These are phyloP conservation scores for Neurospora sp. DNA, from an alignment of 495 filamentous ascomycete species.

Conservation along the genomic window DNA sequence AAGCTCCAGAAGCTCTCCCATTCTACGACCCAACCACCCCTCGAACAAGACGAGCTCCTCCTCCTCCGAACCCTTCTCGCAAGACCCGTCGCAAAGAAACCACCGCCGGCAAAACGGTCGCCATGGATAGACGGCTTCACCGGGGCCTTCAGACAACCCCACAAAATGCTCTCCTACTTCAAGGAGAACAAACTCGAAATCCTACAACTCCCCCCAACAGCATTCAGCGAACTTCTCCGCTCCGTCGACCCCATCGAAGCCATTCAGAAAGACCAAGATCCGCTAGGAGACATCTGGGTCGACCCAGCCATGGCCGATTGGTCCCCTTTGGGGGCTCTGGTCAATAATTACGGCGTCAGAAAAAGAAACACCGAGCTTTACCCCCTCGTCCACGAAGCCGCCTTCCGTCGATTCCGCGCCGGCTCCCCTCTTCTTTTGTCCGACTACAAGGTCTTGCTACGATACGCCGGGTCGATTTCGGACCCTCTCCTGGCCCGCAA, in stretches of 20 bases:
- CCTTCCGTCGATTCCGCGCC: conserved; percentile 10
- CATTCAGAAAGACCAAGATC: conserved; percentile 15
- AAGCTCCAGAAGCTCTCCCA: background rate
- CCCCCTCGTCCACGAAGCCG: conserved; percentile 9
- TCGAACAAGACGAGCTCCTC: background rate
- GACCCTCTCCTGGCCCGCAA: conserved; percentile 9
- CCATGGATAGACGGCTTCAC: background rate
- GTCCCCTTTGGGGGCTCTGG: conserved; percentile 10
- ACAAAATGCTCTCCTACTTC: conserved; percentile 1
- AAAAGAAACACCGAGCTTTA: conserved; percentile 16
- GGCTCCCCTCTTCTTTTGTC: conserved; percentile 13
- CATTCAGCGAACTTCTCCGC: conserved; percentile 29
- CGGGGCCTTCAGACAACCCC: background rate
- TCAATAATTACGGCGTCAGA: conserved; percentile 26
- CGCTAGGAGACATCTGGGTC: conserved; percentile 10
- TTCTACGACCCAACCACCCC: background rate
- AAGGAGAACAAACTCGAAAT: background rate
- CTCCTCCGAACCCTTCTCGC: background rate
- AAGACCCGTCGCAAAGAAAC: background rate
- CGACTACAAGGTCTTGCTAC: conserved; percentile 23
- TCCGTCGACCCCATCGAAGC: conserved; percentile 22
- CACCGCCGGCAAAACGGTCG: background rate
- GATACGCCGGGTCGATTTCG: conserved; percentile 25
- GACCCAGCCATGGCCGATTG: conserved; percentile 16
- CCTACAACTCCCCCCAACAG: conserved; percentile 16